Evolutionary conservation across 495 filamentous ascomycete species (phyloP).

Genomic region (Penicillium psychrofluorescens): DNA sequence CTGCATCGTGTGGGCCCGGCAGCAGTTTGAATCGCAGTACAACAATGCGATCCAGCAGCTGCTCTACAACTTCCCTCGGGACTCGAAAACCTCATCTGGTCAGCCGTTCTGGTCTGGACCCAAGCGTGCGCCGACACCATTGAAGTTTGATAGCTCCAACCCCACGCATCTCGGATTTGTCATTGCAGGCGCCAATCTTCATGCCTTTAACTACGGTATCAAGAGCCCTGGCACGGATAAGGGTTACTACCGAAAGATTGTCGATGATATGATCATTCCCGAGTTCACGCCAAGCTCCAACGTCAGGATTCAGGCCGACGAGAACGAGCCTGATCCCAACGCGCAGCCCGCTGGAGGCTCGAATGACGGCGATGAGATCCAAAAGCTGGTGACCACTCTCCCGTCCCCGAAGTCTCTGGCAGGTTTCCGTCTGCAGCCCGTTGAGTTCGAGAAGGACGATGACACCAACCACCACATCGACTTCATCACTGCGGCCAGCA

Average conservation of each 20-base stretch:
- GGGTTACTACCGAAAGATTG: constrained; percentile 62
- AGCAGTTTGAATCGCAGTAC: constrained; percentile 93
- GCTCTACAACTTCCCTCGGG: constrained; percentile 95
- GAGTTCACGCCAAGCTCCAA: constrained; percentile 88
- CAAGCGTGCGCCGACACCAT: constrained; percentile 88
- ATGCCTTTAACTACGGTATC: constrained; percentile 97
- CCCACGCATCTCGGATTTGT: constrained; percentile 81
- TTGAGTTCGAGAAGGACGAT: constrained; percentile 99
- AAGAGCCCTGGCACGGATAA: constrained; percentile 62
- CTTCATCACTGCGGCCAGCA: constrained; percentile 96
- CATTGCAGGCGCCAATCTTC: constrained; percentile 81
- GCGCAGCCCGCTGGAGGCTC: constrained; percentile 42
- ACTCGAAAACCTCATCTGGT: constrained; percentile 78
- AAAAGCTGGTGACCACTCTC: constrained; percentile 56
- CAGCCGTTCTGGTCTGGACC: constrained; percentile 97
- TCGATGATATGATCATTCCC: constrained; percentile 91
- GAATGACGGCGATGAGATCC: constrained; percentile 66
- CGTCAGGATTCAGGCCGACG: constrained; percentile 95
- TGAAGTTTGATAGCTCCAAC: constrained; percentile 81
- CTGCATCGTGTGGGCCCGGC: constrained; percentile 88
- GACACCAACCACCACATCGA: constrained; percentile 98
- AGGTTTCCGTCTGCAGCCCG: constrained; percentile 79
- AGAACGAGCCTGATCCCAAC: constrained; percentile 93
- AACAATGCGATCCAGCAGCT: constrained; percentile 96
- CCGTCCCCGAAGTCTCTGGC: constrained; percentile 73